Conservation (phyloP, 352 stramenopile genomes). For the Chrysophaeum taylorii region DNA sequence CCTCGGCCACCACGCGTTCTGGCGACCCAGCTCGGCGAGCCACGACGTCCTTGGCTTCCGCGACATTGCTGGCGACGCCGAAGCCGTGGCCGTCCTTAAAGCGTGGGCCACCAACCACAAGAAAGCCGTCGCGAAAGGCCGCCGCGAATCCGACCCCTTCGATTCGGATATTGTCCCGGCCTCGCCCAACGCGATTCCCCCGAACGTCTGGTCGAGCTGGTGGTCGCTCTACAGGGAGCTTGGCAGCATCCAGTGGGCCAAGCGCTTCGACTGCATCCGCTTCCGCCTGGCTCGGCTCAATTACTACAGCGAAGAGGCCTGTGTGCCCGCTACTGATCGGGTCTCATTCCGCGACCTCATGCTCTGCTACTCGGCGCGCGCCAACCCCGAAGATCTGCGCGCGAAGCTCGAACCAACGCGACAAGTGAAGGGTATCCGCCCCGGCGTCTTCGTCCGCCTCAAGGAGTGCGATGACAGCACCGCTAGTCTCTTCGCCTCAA, state of each 20-base stretch:
- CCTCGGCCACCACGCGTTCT: constrained; percentile 8
- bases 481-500: too few relatives aligned
- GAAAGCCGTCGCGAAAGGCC: too few relatives aligned
- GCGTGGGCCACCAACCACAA: too few relatives aligned
- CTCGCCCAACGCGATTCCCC: background rate
- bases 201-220: background rate
- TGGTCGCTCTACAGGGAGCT: background rate
- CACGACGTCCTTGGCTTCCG: background rate
- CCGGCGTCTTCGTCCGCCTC: background rate
- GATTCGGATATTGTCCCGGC: too few relatives aligned
- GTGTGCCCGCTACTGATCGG: too few relatives aligned
- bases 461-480: too few relatives aligned
- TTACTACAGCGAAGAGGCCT: too few relatives aligned
- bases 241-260: background rate
- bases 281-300: background rate
- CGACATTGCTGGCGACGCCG: background rate
- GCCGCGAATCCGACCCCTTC: too few relatives aligned
- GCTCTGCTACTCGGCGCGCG: constrained; percentile 4
- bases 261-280: constrained; percentile 1
- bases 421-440: background rate
- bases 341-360: background rate
- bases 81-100: background rate
- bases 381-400: constrained; percentile 9
- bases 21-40: background rate
- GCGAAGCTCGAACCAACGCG: too few relatives aligned